These are phyloP conservation scores for Eucalyptus guilfoylei DNA, from an alignment of 345 rosid genomes.

Conservation along the genomic window DNA sequence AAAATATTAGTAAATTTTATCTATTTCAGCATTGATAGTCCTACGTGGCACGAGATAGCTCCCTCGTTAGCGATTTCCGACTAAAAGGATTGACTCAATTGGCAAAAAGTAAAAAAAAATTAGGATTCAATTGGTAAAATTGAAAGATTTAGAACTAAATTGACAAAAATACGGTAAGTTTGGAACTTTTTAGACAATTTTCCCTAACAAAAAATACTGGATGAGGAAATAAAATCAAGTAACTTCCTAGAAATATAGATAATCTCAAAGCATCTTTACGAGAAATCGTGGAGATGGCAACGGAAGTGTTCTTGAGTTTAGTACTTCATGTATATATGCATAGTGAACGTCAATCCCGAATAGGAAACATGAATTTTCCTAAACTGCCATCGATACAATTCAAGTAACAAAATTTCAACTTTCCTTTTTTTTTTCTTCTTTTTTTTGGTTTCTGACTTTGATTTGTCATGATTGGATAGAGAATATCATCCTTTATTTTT, in stretches of 20 bases:
- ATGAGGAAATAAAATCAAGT: neutral
- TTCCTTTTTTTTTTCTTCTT: neutral
- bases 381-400: neutral
- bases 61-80: accelerated
- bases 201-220: neutral
- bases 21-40: accelerated
- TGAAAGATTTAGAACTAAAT: accelerated
- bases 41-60: accelerated
- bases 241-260: too few relatives aligned
- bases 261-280: neutral
- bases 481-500: neutral
- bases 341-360: neutral
- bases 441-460: neutral
- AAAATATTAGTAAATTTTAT: too few relatives aligned
- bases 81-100: too few relatives aligned
- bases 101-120: too few relatives aligned
- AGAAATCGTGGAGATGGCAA: neutral
- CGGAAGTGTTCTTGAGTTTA: neutral
- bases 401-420: neutral
- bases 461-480: neutral
- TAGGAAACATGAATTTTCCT: too few relatives aligned
- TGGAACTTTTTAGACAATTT: too few relatives aligned
- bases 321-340: neutral
- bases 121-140: too few relatives aligned
- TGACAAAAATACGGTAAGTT: accelerated